Percentiles rank a stretch among this genome's conserved stretches.
phyloP scores from a whole-genome alignment of 495 filamentous ascomycete species.

The Penicillium crystallinum region DNA sequence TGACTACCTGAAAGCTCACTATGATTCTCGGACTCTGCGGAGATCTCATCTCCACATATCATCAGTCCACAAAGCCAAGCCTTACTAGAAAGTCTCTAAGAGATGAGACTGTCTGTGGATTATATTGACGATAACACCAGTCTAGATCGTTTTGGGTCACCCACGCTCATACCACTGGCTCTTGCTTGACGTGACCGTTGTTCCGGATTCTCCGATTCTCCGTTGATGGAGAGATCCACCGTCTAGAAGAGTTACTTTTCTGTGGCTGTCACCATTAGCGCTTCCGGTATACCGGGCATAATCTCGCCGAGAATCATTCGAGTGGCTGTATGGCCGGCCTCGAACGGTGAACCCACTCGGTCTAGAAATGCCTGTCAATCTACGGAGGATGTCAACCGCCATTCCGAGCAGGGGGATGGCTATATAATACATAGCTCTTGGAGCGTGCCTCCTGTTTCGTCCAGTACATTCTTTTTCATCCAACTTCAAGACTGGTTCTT shows the following conservation, averaged over 20 bases:
- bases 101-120: neutral
- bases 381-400: neutral
- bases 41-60: conserved; percentile 1
- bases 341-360: conserved; percentile 11
- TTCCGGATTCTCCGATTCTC: neutral
- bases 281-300: conserved; percentile 4
- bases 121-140: conserved; percentile 6
- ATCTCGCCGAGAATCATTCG: neutral
- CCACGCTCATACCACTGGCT: conserved; percentile 10
- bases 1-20: conserved; percentile 2
- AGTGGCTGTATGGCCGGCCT: conserved; percentile 1
- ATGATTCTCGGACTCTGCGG: conserved; percentile 1
- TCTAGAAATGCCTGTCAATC: conserved; percentile 12
- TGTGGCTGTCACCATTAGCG: conserved; percentile 2
- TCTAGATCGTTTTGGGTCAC: conserved; percentile 4
- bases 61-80: neutral
- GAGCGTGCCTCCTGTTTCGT: neutral
- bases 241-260: neutral
- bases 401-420: neutral
- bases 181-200: neutral
- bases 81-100: neutral
- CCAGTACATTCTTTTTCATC: conserved; percentile 15
- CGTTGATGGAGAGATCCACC: neutral
- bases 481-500: conserved; percentile 26
- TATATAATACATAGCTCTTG: conserved; percentile 16